These are phyloP conservation scores for Phellopilus nigrolimitatus DNA, from an alignment of 1,284 basidiomycete genomes.

Conservation along the genomic window DNA sequence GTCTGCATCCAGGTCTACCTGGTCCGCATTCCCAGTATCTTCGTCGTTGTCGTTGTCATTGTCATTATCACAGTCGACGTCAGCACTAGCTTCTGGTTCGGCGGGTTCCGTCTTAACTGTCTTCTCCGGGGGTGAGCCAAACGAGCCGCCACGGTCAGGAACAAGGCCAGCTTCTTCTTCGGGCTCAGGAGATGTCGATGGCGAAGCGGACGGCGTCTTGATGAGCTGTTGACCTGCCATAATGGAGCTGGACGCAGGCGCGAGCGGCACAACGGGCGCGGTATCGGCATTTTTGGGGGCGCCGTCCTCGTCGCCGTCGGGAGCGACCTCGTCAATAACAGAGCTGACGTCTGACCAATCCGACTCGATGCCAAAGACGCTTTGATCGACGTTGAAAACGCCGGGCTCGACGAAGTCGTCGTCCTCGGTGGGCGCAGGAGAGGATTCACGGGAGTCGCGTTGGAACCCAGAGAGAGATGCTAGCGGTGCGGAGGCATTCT, in stretches of 20 bases:
- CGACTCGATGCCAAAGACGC: too few relatives aligned
- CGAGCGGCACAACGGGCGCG: conserved; percentile 38
- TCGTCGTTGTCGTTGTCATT: conserved; percentile 27
- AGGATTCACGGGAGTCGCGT: conserved; percentile 15
- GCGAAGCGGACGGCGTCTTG: conserved; percentile 36
- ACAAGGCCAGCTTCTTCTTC: conserved; percentile 17
- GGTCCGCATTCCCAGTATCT: conserved; percentile 28
- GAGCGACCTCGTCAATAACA: conserved; percentile 25
- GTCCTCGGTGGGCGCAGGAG: conserved; percentile 29
- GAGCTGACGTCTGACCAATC: conserved; percentile 6
- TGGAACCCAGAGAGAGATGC: not conserved
- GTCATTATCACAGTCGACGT: conserved; percentile 23
- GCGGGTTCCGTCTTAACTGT: conserved; percentile 29
- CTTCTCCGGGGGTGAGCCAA: conserved; percentile 18
- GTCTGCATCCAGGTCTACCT: conserved; percentile 29
- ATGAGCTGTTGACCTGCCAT: conserved; percentile 45
- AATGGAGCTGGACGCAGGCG: conserved; percentile 44
- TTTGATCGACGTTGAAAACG: too few relatives aligned
- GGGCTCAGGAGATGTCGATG: conserved; percentile 38
- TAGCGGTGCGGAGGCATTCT: not conserved
- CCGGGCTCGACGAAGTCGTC: conserved; percentile 16
- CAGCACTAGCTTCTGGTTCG: conserved; percentile 26
- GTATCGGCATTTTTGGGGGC: conserved; percentile 34
- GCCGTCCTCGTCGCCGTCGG: conserved; percentile 23
- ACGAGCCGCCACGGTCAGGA: conserved; percentile 2